Conservation (phyloP, 352 stramenopile species). For the Pythium volutum region DNA sequence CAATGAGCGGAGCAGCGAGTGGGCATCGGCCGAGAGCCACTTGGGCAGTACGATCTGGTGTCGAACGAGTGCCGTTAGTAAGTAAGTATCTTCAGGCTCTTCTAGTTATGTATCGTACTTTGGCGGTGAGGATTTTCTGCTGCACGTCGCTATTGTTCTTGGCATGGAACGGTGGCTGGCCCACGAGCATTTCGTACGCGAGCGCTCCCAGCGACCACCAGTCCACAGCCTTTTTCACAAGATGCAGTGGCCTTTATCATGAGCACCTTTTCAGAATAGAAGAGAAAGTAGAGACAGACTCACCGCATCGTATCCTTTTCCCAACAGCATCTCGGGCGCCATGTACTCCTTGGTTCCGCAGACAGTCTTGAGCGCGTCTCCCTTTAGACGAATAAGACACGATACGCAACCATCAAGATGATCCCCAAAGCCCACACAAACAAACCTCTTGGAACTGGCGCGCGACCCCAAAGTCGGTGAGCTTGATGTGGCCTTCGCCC, state of each 20-base stretch:
- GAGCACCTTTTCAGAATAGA: background rate
- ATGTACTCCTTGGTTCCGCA: slow-evolving; percentile 88
- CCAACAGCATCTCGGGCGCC: slow-evolving; percentile 69
- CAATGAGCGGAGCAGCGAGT: slow-evolving; percentile 94
- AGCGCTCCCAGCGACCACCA: slow-evolving; percentile 85
- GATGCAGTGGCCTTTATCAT: background rate
- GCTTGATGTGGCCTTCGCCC: slow-evolving; percentile 83
- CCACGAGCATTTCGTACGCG: slow-evolving; percentile 77
- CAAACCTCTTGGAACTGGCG: slow-evolving; percentile 59
- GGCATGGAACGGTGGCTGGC: slow-evolving; percentile 65
- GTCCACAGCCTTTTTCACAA: slow-evolving; percentile 60
- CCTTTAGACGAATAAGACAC: slow-evolving; percentile 22
- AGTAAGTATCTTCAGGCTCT: background rate
- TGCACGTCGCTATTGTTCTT: slow-evolving; percentile 72
- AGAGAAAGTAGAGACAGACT: background rate
- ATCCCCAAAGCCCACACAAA: background rate
- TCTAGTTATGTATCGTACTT: slow-evolving; percentile 1
- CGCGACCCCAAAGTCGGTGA: slow-evolving; percentile 91
- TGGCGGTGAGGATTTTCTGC: slow-evolving; percentile 74
- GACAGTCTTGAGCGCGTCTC: slow-evolving; percentile 68
- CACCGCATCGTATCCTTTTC: slow-evolving; percentile 81
- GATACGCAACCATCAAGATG: background rate
- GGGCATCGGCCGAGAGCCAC: slow-evolving; percentile 84
- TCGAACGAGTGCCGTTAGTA: background rate
- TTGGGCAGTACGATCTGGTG: slow-evolving; percentile 57